phyloP scores from a whole-genome alignment of 83 land plant genomes.

The Thuja plicata region DNA sequence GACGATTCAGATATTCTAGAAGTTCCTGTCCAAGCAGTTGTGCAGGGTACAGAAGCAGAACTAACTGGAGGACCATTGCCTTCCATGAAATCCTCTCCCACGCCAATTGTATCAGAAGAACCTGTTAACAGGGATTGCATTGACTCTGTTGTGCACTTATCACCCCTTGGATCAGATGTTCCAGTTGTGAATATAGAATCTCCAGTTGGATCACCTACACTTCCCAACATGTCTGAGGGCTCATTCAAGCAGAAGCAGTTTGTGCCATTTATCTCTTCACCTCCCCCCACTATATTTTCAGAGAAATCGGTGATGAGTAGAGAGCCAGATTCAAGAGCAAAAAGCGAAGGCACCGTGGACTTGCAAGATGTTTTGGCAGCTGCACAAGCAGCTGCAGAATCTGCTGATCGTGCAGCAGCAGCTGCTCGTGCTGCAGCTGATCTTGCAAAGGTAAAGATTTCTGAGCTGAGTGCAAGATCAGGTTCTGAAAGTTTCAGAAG shows the following conservation, averaged over 20 bases:
- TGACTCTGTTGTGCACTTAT: neutral
- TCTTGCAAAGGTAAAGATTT: constrained; percentile 19
- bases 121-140: no score
- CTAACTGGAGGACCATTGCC: neutral
- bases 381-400: constrained; percentile 30
- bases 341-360: neutral
- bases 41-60: neutral
- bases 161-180: constrained; percentile 10
- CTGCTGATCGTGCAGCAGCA: constrained; percentile 29
- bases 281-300: neutral
- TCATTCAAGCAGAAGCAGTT: constrained; percentile 10
- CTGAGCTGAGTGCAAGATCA: neutral
- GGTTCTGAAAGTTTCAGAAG: neutral
- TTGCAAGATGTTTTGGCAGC: constrained; percentile 20
- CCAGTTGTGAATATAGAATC: constrained; percentile 9
- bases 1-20: constrained; percentile 1
- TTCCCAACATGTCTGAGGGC: neutral
- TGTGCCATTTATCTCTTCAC: constrained; percentile 13
- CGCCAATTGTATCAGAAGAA: neutral
- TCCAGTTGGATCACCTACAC: constrained; percentile 1
- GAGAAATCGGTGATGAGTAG: neutral
- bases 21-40: neutral
- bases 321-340: neutral
- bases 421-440: constrained; percentile 40
- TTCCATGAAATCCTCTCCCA: neutral